Conservation (phyloP, 2,329 filamentous ascomycete species). For the Penicillium sp. region DNA sequence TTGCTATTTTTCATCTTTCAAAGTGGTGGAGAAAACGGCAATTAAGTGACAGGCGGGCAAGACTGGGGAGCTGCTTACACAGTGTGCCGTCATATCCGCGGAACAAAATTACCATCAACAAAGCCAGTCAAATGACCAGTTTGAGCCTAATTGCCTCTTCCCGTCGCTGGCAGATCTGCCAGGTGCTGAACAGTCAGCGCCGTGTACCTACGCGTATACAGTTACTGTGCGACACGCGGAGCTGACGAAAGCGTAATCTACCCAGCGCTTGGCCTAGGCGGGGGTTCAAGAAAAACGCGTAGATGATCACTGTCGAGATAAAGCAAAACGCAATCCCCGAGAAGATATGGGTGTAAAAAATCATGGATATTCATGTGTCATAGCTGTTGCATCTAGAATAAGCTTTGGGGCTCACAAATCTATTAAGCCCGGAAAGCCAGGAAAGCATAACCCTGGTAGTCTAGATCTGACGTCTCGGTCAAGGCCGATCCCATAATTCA, state of each 20-base stretch:
- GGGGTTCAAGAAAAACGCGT: background rate
- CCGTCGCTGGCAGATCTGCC: background rate
- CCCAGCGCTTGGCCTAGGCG: slow-evolving; percentile 2
- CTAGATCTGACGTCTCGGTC: background rate
- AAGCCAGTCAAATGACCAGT: slow-evolving; percentile 19
- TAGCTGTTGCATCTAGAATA: background rate
- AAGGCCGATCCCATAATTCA: background rate
- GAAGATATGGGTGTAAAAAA: background rate
- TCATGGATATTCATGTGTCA: no score
- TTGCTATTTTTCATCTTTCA: background rate
- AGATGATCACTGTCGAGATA: no score
- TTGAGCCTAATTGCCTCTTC: background rate
- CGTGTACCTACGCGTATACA: background rate
- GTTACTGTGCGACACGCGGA: slow-evolving; percentile 13
- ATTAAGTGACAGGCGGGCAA: background rate
- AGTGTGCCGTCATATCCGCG: slow-evolving; percentile 8
- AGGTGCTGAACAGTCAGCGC: background rate
- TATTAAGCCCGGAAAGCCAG: background rate
- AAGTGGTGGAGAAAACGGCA: background rate
- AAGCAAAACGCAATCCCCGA: background rate
- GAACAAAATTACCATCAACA: background rate
- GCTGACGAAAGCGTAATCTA: slow-evolving; percentile 17
- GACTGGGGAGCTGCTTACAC: background rate
- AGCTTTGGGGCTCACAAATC: background rate
- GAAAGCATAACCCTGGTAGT: background rate